Conservation (phyloP, 805 yeast species). For the Candida odintsovae region DNA sequence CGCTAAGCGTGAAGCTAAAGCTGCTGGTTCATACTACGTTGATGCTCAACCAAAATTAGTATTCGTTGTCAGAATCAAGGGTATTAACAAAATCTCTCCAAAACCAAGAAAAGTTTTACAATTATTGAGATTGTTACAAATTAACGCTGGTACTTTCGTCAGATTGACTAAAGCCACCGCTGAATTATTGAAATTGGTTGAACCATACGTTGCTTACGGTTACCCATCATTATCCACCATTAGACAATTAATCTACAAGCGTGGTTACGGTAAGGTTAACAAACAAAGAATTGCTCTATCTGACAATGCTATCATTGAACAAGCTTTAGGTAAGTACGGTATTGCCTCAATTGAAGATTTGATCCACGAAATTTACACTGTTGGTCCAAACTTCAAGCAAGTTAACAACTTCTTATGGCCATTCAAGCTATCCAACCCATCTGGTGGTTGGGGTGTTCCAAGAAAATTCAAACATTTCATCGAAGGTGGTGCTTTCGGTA, state of each 20-base stretch:
- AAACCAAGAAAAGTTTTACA: conserved; percentile 98
- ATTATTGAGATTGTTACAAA: conserved; percentile 87
- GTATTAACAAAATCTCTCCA: conserved; percentile 97
- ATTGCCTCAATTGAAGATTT: conserved; percentile 87
- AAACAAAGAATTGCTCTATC: conserved; percentile 89
- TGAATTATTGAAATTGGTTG: conserved; percentile 89
- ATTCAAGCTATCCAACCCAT: conserved; percentile 93
- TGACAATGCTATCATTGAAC: conserved; percentile 87
- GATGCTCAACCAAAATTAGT: conserved; percentile 93
- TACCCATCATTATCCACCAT: conserved; percentile 91
- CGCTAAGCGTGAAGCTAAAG: conserved; percentile 92
- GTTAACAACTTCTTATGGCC: conserved; percentile 98
- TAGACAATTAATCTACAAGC: conserved; percentile 92
- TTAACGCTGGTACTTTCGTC: conserved; percentile 92
- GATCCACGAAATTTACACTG: conserved; percentile 93
- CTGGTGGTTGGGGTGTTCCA: conserved; percentile 96
- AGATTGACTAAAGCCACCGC: conserved; percentile 93
- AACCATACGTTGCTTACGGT: conserved; percentile 96
- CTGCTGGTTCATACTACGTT: conserved; percentile 90
- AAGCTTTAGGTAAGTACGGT: conserved; percentile 87
- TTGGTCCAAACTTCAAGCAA: conserved; percentile 98
- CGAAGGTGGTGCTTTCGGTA: conserved; percentile 98
- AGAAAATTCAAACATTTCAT: conserved; percentile 96
- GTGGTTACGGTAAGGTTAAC: conserved; percentile 97
- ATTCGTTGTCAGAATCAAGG: conserved; percentile 97